Base-by-base conservation (phyloP, 2,329 filamentous ascomycete species). In the Aspergillus ochraceus region DNA sequence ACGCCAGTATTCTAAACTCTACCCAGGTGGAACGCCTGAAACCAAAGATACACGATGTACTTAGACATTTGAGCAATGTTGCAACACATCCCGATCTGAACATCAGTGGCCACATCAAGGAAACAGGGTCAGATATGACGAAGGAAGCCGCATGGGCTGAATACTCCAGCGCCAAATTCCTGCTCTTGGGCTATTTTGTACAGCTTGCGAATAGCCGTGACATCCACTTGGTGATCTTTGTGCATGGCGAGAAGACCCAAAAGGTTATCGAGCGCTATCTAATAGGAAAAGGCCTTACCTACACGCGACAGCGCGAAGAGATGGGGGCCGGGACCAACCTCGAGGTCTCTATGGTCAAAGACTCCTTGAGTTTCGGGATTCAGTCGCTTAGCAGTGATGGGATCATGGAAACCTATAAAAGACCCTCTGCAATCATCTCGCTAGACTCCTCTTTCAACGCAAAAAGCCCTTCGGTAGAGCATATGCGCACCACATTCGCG, bases 121-220 rank as follows among this genome's bases (percentile, higher is more conserved):
- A 69, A 17, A 65, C 70, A 10, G 67, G 73, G 12, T 64, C 71
- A 2, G 71, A 77, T 39, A 65, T 75, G 6, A 63, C 69, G 49
- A 73, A 76, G 57, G 73, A 79, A 60, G 76, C 79, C 6, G 68
- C 74, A 4, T 81, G 78, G 75, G 79, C 77, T 4, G 78, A 81
- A 57, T 80, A 80, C 61, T 79, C 76, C 8, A 80, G 79, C 52
- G 72, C 78, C 10, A 81, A 81, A 62, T 81, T 81, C 49, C 66
- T 75, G 20, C 74, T 81, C 20, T 69, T 81, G 4, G 75, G 76
- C n/a, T 73, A 77, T 56, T 67, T 80, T 14, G 71, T 79, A 29
- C 72, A 79, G 47, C 61, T 73, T 17, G 71, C 72, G 2, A 70
- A 68, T 22, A 64, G 58, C 4, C 65, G 70, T 54, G 74, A 77